phyloP scores from a whole-genome alignment of 257 asterid genomes.

The Eustoma russellianum region DNA sequence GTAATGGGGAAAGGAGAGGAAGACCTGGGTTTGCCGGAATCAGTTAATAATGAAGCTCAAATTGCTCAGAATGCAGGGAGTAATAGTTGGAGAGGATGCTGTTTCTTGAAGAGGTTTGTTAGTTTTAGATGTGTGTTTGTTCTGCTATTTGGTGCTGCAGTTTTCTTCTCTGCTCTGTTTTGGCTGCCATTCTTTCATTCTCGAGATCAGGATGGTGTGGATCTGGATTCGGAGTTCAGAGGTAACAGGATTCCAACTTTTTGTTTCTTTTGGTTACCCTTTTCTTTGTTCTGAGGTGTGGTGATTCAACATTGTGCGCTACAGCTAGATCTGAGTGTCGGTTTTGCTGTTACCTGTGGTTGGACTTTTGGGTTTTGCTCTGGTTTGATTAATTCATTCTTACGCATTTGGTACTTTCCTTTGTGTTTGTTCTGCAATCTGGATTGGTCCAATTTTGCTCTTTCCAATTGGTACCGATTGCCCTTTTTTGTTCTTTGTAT shows the following conservation, averaged over 20 bases:
- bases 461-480: not conserved
- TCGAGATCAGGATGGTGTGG: slow-evolving; percentile 57
- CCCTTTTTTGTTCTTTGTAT: too few species aligned
- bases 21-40: slow-evolving; percentile 26
- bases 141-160: slow-evolving; percentile 56
- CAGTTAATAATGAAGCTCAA: slow-evolving; percentile 45
- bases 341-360: not conserved
- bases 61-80: slow-evolving; percentile 30
- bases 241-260: slow-evolving; percentile 14
- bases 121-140: slow-evolving; percentile 59
- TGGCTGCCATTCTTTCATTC: slow-evolving; percentile 58
- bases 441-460: not conserved
- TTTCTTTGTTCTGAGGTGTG: slow-evolving; percentile 3
- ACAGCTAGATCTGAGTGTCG: slow-evolving; percentile 8
- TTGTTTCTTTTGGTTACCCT: not conserved
- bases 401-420: not conserved
- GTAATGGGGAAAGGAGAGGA: slow-evolving; percentile 82
- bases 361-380: slow-evolving; percentile 1
- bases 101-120: slow-evolving; percentile 31
- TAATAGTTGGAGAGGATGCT: slow-evolving; percentile 18
- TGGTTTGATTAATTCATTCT: not conserved
- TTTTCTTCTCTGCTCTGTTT: slow-evolving; percentile 58
- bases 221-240: slow-evolving; percentile 49
- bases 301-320: slow-evolving; percentile 5
- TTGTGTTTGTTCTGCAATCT: not conserved